These are phyloP conservation scores for Monilinia aucupariae DNA, from an alignment of 2,329 filamentous ascomycete genomes.

Conservation along the genomic window DNA sequence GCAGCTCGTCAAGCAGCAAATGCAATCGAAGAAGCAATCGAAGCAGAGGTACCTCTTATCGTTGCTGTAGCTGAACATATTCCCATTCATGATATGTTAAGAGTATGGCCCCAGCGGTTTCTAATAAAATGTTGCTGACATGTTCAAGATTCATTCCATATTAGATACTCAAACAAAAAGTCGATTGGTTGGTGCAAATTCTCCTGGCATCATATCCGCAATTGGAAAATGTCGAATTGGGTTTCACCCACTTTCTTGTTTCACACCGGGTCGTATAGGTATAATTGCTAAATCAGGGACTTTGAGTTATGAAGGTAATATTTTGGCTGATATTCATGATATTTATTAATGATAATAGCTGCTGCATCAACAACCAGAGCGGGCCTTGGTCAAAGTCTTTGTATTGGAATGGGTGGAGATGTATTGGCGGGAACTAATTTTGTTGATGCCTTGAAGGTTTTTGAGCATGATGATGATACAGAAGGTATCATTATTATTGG, in stretches of 20 bases:
- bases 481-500: constrained; percentile 63
- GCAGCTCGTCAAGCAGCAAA: constrained; percentile 66
- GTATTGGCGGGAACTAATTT: constrained; percentile 69
- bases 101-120: constrained; percentile 41
- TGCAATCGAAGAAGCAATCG: constrained; percentile 75
- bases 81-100: constrained; percentile 65
- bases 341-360: constrained; percentile 37
- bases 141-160: constrained; percentile 57
- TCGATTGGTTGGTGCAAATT: constrained; percentile 66
- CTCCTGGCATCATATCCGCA: constrained; percentile 68
- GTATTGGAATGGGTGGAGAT: constrained; percentile 70
- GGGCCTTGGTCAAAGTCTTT: constrained; percentile 66
- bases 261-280: constrained; percentile 60
- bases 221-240: constrained; percentile 65
- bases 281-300: constrained; percentile 72
- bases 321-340: background rate
- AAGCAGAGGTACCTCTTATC: constrained; percentile 69
- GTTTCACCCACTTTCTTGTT: constrained; percentile 71
- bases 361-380: constrained; percentile 65
- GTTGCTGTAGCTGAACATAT: constrained; percentile 73
- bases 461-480: constrained; percentile 60
- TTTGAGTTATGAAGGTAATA: constrained; percentile 58
- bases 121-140: background rate
- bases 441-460: constrained; percentile 61
- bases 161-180: constrained; percentile 64